Base-by-base conservation (phyloP, 2,329 filamentous ascomycete genomes). In the Huntiella decipiens region DNA sequence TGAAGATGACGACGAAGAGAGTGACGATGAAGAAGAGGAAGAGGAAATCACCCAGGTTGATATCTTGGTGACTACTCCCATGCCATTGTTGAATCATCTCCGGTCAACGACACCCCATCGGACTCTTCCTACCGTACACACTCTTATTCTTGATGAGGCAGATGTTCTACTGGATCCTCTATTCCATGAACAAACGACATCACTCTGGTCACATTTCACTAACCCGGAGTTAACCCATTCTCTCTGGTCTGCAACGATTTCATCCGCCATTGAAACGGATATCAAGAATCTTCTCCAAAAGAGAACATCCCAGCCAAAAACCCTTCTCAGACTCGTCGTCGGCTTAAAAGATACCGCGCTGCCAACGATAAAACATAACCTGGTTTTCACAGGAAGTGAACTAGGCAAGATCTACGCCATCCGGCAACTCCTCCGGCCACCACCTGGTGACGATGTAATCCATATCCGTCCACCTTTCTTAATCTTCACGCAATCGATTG, bases 181-280 rank as follows among this genome's bases (percentile, higher is more conserved):
- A 4, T 98, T 98, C 66, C 74, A 82, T 48, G 81, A 91, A 16
- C 86, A 95, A 60, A 95, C 86, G 0, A 66, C 92, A 34, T 71
- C 73, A 3, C 78, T 96, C 51, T 95, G 87, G 86, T 73, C 74
- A 37, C 74, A 82, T 3, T 88, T 88, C 59, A 76, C 67, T 2
- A 77, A 79, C 53, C 67, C 74, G 3, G 62, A 69, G n/a, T 66
- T 96, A 6, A 73, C 77, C 17, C 69, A 85, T 3, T 84, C 82
- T 7, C 77, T 93, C 50, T 98, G 88, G 86, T 96, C 91, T 11
- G 91, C 91, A 11, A 98, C 91, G 0, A 95, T 98, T 79, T 85
- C 83, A 3, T 94, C 88, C 12, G 91, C 80, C 54, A 82, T 96
- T 37, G 91, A 98, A 63, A 68, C 77, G 15, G 66, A 95, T 5